Conservation (phyloP, 352 stramenopile genomes). For the Phytophthora rubi region DNA sequence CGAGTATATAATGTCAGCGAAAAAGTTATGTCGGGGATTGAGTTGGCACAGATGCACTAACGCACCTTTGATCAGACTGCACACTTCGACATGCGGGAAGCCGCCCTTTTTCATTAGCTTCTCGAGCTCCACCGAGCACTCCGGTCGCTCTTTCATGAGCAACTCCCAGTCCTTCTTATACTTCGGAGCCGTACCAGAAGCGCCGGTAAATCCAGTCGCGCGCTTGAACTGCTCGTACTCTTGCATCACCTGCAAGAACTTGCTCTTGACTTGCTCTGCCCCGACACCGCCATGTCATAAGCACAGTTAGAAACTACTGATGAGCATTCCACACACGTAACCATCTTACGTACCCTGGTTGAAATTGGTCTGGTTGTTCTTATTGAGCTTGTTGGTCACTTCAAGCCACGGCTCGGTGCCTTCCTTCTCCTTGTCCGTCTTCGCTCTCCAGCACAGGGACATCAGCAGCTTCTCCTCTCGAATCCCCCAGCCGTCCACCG, state of each 20-base stretch:
- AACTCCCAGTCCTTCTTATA: constrained; percentile 27
- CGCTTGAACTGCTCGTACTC: constrained; percentile 35
- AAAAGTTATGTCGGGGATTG: neutral
- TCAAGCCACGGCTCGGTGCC: constrained; percentile 30
- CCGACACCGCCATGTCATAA: neutral
- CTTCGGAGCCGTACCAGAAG: constrained; percentile 6
- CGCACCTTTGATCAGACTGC: constrained; percentile 35
- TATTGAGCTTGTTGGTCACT: constrained; percentile 34
- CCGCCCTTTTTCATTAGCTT: constrained; percentile 22
- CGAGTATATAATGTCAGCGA: neutral
- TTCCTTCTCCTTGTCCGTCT: constrained; percentile 22
- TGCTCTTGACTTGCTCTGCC: constrained; percentile 41
- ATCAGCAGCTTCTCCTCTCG: constrained; percentile 36
- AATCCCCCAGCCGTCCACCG: neutral
- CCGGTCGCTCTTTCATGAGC: constrained; percentile 25
- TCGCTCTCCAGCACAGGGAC: constrained; percentile 36
- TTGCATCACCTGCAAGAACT: constrained; percentile 35
- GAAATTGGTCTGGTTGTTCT: constrained; percentile 25
- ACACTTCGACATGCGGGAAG: constrained; percentile 30
- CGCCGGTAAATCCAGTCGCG: constrained; percentile 24
- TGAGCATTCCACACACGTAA: neutral
- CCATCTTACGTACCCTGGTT: constrained; percentile 11
- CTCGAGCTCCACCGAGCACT: constrained; percentile 21
- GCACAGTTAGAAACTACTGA: neutral
- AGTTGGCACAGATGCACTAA: neutral